These are phyloP conservation scores for Sequoiadendron giganteum DNA, from an alignment of 75 land plant genomes.

Conservation along the genomic window DNA sequence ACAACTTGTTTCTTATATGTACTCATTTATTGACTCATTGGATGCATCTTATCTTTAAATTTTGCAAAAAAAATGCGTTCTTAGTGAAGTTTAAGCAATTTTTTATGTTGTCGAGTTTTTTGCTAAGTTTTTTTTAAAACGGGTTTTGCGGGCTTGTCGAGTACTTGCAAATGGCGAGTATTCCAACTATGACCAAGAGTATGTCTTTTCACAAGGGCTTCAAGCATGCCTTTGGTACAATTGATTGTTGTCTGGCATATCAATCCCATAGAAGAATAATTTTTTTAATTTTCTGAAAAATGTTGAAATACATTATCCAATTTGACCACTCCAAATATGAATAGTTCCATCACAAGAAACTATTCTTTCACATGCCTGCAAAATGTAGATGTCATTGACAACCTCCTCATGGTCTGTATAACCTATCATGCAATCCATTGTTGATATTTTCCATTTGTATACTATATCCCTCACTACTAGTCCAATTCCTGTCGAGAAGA, in stretches of 20 bases:
- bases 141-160: too few relatives aligned
- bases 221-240: too few relatives aligned
- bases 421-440: slow-evolving; percentile 57
- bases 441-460: slow-evolving; percentile 71
- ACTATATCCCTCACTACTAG: slow-evolving; percentile 70
- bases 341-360: slow-evolving; percentile 92
- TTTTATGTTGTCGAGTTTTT: too few relatives aligned
- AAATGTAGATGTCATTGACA: slow-evolving; percentile 72
- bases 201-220: too few relatives aligned
- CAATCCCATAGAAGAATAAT: slow-evolving; percentile 37
- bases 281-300: slow-evolving; percentile 57
- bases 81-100: too few relatives aligned
- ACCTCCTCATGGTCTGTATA: slow-evolving; percentile 96
- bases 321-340: slow-evolving; percentile 79
- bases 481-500: slow-evolving; percentile 56
- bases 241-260: slow-evolving; percentile 23
- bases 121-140: too few relatives aligned
- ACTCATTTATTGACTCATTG: too few relatives aligned
- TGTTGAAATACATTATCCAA: slow-evolving; percentile 60
- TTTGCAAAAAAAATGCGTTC: too few relatives aligned
- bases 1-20: too few relatives aligned
- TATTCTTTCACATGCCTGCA: slow-evolving; percentile 61
- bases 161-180: too few relatives aligned
- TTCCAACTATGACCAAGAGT: too few relatives aligned
- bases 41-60: too few relatives aligned